These are phyloP conservation scores for Epipyxis sp. DNA, from an alignment of 108 stramenopile genomes.

Conservation along the genomic window DNA sequence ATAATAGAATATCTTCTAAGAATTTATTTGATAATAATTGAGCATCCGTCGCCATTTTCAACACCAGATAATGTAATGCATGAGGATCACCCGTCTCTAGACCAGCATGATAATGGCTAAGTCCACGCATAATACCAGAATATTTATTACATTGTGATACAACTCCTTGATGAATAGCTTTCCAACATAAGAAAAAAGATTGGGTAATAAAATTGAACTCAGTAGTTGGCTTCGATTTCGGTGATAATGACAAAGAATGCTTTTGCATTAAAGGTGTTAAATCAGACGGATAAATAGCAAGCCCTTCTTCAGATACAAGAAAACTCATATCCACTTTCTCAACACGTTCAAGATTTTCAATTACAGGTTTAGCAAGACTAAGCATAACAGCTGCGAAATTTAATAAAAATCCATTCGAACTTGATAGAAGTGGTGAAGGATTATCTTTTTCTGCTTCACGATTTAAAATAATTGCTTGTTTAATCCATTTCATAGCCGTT, in stretches of 20 bases:
- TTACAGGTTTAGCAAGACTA: constrained; percentile 44
- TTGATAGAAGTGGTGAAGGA: constrained; percentile 42
- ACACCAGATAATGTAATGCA: constrained; percentile 34
- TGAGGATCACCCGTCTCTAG: constrained; percentile 29
- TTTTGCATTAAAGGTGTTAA: constrained; percentile 11
- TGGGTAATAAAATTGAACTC: constrained; percentile 58
- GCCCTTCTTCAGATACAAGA: background rate
- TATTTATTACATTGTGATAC: constrained; percentile 41
- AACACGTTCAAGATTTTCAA: constrained; percentile 30
- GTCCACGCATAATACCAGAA: constrained; percentile 34
- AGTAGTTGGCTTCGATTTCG: constrained; percentile 24
- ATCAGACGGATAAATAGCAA: constrained; percentile 4
- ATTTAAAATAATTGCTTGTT: constrained; percentile 39
- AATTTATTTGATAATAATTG: background rate
- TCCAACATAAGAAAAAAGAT: constrained; percentile 51
- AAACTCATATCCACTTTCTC: constrained; percentile 10
- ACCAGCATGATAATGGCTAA: constrained; percentile 10
- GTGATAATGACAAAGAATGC: constrained; percentile 33
- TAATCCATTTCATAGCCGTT: constrained; percentile 31
- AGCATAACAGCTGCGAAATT: constrained; percentile 43
- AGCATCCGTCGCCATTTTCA: background rate
- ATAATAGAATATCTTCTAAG: background rate
- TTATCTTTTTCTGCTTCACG: constrained; percentile 41
- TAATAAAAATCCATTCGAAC: constrained; percentile 43
- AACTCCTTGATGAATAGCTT: constrained; percentile 47